phyloP scores from a whole-genome alignment of 2,329 filamentous ascomycete species.

The Fusarium duplospermum region DNA sequence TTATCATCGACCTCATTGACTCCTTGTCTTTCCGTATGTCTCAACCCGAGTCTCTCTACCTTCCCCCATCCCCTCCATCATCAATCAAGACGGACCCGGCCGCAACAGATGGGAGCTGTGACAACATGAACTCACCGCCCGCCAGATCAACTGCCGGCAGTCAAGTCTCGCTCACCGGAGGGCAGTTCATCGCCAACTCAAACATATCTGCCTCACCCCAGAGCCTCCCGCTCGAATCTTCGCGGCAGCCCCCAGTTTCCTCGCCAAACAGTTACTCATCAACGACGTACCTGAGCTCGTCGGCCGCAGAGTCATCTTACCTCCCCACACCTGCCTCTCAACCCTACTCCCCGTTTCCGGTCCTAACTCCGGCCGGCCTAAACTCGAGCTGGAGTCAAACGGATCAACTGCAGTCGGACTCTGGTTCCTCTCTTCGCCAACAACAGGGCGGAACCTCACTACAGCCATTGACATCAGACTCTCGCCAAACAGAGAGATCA shows the following conservation, averaged over 20 bases:
- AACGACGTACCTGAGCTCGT: constrained; percentile 37
- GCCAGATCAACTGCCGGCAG: constrained; percentile 41
- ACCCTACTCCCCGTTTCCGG: constrained; percentile 41
- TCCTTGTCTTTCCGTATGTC: constrained; percentile 45
- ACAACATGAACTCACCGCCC: constrained; percentile 44
- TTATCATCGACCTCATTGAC: constrained; percentile 30
- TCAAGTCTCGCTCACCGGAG: constrained; percentile 35
- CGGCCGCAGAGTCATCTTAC: constrained; percentile 40
- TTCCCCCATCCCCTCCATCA: constrained; percentile 45
- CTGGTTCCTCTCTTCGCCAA: constrained; percentile 31
- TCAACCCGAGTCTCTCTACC: constrained; percentile 44
- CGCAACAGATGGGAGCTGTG: constrained; percentile 42
- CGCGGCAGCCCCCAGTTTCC: constrained; percentile 36
- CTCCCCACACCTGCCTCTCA: constrained; percentile 41
- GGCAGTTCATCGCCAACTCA: constrained; percentile 35
- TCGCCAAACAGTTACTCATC: constrained; percentile 41
- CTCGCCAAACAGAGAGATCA: constrained; percentile 26
- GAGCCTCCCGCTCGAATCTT: constrained; percentile 32
- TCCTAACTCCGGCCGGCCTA: constrained; percentile 33
- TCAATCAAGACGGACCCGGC: constrained; percentile 46
- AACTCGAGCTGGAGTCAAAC: constrained; percentile 41
- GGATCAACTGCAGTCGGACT: constrained; percentile 32
- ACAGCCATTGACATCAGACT: constrained; percentile 25
- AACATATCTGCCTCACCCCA: constrained; percentile 41
- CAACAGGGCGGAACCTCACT: constrained; percentile 18